Evolutionary conservation across 164 flowering plant genomes (phyloP), one percentile per base, ranked within the genome.

Genomic region (Aristolochia californica): DNA sequence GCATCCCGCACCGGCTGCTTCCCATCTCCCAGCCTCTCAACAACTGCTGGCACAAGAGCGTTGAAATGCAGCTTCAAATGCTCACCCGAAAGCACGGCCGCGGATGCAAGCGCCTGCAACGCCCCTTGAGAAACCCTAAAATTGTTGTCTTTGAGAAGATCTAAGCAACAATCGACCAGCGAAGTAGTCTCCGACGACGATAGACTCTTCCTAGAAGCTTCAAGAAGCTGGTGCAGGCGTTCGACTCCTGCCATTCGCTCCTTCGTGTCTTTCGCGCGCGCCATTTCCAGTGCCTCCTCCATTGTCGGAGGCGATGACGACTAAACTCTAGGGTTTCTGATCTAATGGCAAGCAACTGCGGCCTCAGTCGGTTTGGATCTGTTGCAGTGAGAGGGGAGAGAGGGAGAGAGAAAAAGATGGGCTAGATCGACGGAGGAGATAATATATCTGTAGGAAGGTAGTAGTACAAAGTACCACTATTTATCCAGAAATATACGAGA

Each of bases 211-310:
- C 91, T 69, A 21, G 96, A 87, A 57, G 88, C 78, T 72, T 93
- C 99, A 2, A 93, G 80, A 17, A 82, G 73, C 57, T 85, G 79
- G 68, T 87, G 80, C 28, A 93, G 88, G 0, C 75, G 74, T 71
- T 93, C 99, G 50, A 89, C 99, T 0, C 94, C 97, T 0, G 99
- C 99, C 99, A 93, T 89, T 44, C 99, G 71, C 82, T 89, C 99
- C 74, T 93, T 93, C 14, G 99, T 85, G 82, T 93, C 99, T 78
- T 93, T 93, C 2, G 96, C 80, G 1, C 91, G 80, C 45, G 84
- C 90, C 68, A 85, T 72, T 66, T 89, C 99, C 66, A 93, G 62
- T 0, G 97, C 99, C 62, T 85, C 96, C 80, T 93, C 97, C 99
- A 93, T 93, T 27, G 58, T 24, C 45, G 65, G 50, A 13, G 45